Conservation (phyloP, 257 asterid genomes). For the Phtheirospermum japonicum region DNA sequence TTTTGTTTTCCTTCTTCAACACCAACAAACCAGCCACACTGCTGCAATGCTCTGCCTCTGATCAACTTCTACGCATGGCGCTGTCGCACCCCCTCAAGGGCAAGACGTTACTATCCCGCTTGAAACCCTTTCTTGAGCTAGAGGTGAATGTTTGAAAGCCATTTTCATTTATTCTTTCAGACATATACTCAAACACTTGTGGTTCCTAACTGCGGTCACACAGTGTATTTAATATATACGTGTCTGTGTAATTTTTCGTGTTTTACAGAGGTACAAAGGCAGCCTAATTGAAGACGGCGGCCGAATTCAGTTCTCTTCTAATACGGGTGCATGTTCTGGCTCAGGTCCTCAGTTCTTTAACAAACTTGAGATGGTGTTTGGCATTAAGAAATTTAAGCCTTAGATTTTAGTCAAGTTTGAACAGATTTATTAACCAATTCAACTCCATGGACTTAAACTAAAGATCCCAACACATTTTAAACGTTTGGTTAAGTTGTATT, state of each 20-base stretch:
- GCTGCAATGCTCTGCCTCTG: conserved; percentile 35
- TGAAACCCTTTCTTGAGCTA: conserved; percentile 38
- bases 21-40: conserved; percentile 20
- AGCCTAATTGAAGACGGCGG: conserved; percentile 31
- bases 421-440: background rate
- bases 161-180: conserved; percentile 26
- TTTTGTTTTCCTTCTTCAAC: background rate
- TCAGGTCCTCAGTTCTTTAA: conserved; percentile 25
- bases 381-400: background rate
- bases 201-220: conserved; percentile 11
- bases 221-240: background rate
- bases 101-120: conserved; percentile 37
- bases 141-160: conserved; percentile 37
- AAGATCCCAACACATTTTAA: background rate
- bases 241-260: conserved; percentile 22
- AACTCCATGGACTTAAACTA: conserved; percentile 1
- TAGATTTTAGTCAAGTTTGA: background rate
- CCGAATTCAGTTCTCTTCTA: conserved; percentile 34
- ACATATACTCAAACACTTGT: conserved; percentile 44
- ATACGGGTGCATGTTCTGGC: conserved; percentile 37
- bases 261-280: conserved; percentile 46
- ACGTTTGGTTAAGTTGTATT: background rate
- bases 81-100: conserved; percentile 35
- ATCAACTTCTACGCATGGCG: conserved; percentile 35
- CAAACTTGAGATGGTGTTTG: conserved; percentile 1